phyloP scores from a whole-genome alignment of 73 alveolate genomes.

The Paramecium octaurelia region DNA sequence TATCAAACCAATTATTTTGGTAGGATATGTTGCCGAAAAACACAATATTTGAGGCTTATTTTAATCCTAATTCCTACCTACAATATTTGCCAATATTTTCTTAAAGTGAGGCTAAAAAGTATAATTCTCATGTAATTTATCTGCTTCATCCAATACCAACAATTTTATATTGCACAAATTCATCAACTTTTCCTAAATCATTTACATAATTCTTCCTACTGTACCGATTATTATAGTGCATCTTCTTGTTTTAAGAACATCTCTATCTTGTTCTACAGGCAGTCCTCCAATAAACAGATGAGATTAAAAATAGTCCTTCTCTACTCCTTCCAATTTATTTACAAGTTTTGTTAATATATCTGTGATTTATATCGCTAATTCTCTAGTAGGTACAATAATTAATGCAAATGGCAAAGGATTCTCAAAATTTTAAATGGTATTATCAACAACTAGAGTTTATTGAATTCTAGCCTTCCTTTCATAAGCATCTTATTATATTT shows the following conservation, averaged over 20 bases:
- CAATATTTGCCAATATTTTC: background rate
- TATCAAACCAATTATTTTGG: background rate
- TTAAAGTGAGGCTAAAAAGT: background rate
- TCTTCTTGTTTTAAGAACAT: slow-evolving; percentile 15
- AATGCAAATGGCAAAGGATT: background rate
- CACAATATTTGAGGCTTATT: background rate
- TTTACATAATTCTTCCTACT: slow-evolving; percentile 34
- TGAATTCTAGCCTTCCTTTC: background rate
- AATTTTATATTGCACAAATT: background rate
- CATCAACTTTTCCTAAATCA: slow-evolving; percentile 3
- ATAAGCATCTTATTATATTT: background rate
- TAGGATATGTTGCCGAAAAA: slow-evolving; percentile 29
- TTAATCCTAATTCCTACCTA: background rate
- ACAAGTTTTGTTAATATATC: background rate
- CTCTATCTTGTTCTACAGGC: slow-evolving; percentile 40
- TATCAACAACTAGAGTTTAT: background rate
- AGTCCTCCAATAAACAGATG: slow-evolving; percentile 43
- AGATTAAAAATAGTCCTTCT: background rate
- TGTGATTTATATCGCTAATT: slow-evolving; percentile 37
- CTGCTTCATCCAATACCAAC: slow-evolving; percentile 40
- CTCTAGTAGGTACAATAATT: slow-evolving; percentile 39
- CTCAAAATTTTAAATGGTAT: background rate
- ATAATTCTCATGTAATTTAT: slow-evolving; percentile 35
- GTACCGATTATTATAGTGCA: slow-evolving; percentile 22
- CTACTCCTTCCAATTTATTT: background rate